A percentile compares a stretch with the other conserved stretches of the same genome.
Conservation (phyloP, 352 stramenopile species). For the Saprolegnia diclina region DNA sequence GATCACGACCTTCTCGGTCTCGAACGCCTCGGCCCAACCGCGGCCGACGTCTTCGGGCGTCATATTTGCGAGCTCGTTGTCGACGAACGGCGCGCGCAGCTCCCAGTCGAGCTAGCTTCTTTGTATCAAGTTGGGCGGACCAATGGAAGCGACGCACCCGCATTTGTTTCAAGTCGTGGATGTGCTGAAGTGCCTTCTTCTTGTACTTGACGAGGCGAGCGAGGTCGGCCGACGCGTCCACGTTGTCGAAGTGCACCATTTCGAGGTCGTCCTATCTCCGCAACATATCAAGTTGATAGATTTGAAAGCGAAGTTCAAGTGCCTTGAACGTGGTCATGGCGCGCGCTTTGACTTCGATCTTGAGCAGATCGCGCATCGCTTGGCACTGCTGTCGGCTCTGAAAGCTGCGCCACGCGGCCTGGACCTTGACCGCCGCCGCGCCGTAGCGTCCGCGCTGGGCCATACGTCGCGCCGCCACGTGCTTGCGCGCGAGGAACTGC, state of each 20-base stretch:
- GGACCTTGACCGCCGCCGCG: conserved; percentile 52
- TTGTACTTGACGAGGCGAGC: conserved; percentile 73
- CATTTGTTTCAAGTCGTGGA: conserved; percentile 74
- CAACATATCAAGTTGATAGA: not conserved
- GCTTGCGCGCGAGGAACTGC: conserved; percentile 47
- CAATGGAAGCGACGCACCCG: conserved; percentile 15
- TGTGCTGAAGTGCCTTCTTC: conserved; percentile 55
- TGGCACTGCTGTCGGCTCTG: conserved; percentile 49
- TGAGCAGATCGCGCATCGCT: conserved; percentile 61
- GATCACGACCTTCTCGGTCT: conserved; percentile 68
- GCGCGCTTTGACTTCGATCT: conserved; percentile 55
- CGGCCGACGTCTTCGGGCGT: conserved; percentile 65
- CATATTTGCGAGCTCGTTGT: conserved; percentile 57
- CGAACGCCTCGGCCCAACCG: conserved; percentile 72
- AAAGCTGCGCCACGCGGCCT: conserved; percentile 65
- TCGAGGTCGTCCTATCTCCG: conserved; percentile 41
- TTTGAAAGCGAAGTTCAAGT: not conserved
- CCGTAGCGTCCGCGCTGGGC: conserved; percentile 41
- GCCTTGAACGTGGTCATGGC: conserved; percentile 45
- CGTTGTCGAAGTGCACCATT: conserved; percentile 66
- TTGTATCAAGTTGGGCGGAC: not conserved
- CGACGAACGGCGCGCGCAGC: conserved; percentile 56
- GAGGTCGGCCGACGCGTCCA: conserved; percentile 52
- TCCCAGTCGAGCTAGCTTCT: conserved; percentile 61
- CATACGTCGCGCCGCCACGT: conserved; percentile 39